phyloP scores from a whole-genome alignment of 768 basidiomycete species.

The Ramaria rubella region DNA sequence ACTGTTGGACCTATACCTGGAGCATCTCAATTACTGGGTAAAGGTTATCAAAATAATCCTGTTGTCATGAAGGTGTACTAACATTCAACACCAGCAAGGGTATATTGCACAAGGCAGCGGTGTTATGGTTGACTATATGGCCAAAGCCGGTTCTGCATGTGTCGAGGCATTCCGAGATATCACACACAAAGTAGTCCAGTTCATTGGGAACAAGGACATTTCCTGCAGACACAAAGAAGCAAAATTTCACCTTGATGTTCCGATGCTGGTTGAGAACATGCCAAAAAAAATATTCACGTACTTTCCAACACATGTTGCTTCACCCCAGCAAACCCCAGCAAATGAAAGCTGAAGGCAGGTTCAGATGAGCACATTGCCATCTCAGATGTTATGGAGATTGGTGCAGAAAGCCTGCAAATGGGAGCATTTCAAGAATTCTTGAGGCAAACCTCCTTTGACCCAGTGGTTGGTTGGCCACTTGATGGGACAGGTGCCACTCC shows the following conservation, averaged over 20 bases:
- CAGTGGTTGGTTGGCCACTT: slow-evolving; percentile 7
- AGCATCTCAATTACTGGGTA: slow-evolving; percentile 25
- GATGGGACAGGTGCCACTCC: background rate
- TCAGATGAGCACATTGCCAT: background rate
- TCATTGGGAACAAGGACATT: slow-evolving; percentile 20
- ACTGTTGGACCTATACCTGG: slow-evolving; percentile 25
- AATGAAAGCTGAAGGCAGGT: background rate
- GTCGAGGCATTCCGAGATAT: slow-evolving; percentile 26
- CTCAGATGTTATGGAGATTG: background rate
- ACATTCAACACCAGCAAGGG: slow-evolving; percentile 15
- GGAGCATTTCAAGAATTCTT: slow-evolving; percentile 16
- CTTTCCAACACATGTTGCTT: background rate
- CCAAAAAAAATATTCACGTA: slow-evolving; percentile 10
- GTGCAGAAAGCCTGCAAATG: background rate
- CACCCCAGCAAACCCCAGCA: slow-evolving; percentile 14
- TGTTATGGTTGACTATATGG: slow-evolving; percentile 23
- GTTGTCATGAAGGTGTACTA: background rate
- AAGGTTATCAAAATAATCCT: slow-evolving; percentile 15
- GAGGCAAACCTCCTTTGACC: slow-evolving; percentile 18
- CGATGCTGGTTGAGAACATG: slow-evolving; percentile 20
- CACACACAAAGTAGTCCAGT: slow-evolving; percentile 16
- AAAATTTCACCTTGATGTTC: slow-evolving; percentile 19
- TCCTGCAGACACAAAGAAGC: slow-evolving; percentile 20
- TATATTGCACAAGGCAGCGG: slow-evolving; percentile 23
- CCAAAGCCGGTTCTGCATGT: slow-evolving; percentile 25